These are phyloP conservation scores for Ceraceosorus bombacis DNA, from an alignment of 1,284 basidiomycete species.

Conservation along the genomic window DNA sequence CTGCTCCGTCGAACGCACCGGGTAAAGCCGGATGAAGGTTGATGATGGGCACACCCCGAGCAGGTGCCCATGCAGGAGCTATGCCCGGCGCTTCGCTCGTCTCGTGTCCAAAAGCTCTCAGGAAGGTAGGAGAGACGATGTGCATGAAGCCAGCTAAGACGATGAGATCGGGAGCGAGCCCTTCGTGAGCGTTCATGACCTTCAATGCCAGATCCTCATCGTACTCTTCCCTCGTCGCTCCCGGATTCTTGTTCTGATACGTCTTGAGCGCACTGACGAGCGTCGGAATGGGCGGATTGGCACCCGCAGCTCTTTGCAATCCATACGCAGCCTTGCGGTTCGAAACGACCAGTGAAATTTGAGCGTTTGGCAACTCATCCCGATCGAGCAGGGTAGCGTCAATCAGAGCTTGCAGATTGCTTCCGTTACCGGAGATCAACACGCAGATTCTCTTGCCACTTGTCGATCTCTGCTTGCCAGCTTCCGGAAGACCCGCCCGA, in stretches of 20 bases:
- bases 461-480: background rate
- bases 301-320: constrained; percentile 68
- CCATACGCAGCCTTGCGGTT: constrained; percentile 88
- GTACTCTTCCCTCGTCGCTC: constrained; percentile 72
- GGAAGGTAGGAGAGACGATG: constrained; percentile 59
- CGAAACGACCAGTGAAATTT: constrained; percentile 76
- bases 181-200: constrained; percentile 52
- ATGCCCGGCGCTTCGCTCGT: background rate
- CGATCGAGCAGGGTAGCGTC: constrained; percentile 70
- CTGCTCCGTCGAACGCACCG: constrained; percentile 83
- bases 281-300: constrained; percentile 65
- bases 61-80: constrained; percentile 21
- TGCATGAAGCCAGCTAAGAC: constrained; percentile 98
- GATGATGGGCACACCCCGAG: constrained; percentile 69
- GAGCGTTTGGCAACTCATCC: constrained; percentile 51
- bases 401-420: constrained; percentile 90
- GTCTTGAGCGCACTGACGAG: constrained; percentile 76
- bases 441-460: constrained; percentile 27
- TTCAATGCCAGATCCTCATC: constrained; percentile 73
- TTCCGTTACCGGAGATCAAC: constrained; percentile 52
- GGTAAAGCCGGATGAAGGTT: constrained; percentile 94
- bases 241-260: constrained; percentile 64
- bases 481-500: background rate
- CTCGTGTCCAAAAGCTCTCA: constrained; percentile 45
- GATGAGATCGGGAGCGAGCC: constrained; percentile 64